Evolutionary conservation across 169 alveolate species (phyloP).

Genomic region (Plasmodium sp.): DNA sequence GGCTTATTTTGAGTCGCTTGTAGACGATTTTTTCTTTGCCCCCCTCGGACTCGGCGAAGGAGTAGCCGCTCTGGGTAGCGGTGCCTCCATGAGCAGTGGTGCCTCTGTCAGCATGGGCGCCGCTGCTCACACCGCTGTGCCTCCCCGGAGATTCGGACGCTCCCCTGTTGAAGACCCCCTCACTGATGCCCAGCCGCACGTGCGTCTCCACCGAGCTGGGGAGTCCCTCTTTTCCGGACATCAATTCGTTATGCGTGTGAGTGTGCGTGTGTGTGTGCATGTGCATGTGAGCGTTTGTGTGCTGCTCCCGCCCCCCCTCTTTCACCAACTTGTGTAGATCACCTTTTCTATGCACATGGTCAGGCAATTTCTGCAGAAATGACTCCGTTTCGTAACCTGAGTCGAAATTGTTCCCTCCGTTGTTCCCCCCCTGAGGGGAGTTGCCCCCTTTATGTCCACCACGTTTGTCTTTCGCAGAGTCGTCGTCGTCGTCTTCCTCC

Average conservation of each 20-base stretch:
- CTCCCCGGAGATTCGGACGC: neutral
- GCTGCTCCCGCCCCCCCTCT: neutral
- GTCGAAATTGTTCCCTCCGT: neutral
- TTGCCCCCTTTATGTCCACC: neutral
- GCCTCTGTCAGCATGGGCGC: too few relatives aligned
- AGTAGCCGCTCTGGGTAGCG: neutral
- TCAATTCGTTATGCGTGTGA: too few relatives aligned
- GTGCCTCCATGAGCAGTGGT: too few relatives aligned
- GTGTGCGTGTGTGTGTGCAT: too few relatives aligned
- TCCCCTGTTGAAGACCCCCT: neutral
- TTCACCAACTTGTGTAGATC: neutral
- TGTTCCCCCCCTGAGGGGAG: neutral
- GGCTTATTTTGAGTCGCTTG: slow-evolving; percentile 33
- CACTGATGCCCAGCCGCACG: neutral
- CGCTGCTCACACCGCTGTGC: too few relatives aligned
- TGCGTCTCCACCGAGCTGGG: neutral
- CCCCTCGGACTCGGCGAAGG: neutral
- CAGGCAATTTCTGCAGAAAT: slow-evolving; percentile 11
- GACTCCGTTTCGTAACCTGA: slow-evolving; percentile 2
- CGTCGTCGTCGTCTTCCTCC: neutral
- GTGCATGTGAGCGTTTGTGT: neutral
- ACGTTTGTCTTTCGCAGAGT: neutral
- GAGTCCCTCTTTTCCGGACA: neutral
- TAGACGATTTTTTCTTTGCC: slow-evolving; percentile 6
- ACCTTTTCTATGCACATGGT: neutral